Conservation (phyloP, 2,329 filamentous ascomycete species). For the Penicillium sp. region DNA sequence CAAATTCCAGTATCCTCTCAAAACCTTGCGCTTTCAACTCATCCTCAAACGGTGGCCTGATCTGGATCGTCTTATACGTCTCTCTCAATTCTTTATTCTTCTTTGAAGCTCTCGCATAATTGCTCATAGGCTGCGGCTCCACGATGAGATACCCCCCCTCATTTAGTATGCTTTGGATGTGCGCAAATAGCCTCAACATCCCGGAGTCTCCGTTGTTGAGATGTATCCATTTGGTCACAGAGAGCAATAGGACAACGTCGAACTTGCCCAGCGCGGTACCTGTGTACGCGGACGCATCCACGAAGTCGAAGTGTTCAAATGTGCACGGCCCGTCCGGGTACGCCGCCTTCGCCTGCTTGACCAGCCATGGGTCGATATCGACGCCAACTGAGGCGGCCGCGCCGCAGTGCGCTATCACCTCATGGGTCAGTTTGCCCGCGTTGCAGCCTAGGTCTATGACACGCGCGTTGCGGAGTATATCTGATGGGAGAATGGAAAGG, state of each 20-base stretch:
- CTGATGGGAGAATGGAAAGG: constrained; percentile 25
- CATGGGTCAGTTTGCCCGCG: constrained; percentile 26
- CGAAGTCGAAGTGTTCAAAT: constrained; percentile 27
- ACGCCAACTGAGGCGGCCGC: constrained; percentile 23
- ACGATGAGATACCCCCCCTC: constrained; percentile 26
- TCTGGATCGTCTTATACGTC: constrained; percentile 25
- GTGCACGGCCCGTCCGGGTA: constrained; percentile 27
- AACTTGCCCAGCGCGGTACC: constrained; percentile 26
- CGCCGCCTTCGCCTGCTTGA: constrained; percentile 23
- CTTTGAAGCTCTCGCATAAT: constrained; percentile 26
- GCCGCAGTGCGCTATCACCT: constrained; percentile 23
- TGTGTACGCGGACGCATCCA: constrained; percentile 23
- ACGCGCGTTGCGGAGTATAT: constrained; percentile 23
- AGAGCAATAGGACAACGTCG: constrained; percentile 25
- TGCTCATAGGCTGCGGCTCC: constrained; percentile 28
- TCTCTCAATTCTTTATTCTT: constrained; percentile 28
- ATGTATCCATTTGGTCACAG: constrained; percentile 27
- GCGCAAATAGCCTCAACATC: constrained; percentile 23
- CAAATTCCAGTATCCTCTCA: constrained; percentile 22
- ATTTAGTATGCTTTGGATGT: constrained; percentile 23
- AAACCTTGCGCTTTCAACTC: constrained; percentile 24
- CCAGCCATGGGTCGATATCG: constrained; percentile 27
- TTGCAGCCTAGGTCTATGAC: constrained; percentile 28
- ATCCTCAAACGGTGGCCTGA: constrained; percentile 23
- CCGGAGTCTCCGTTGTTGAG: constrained; percentile 25